Conservation (phyloP, 2,329 filamentous ascomycete genomes). For the Ascocoryne sarcoides region DNA sequence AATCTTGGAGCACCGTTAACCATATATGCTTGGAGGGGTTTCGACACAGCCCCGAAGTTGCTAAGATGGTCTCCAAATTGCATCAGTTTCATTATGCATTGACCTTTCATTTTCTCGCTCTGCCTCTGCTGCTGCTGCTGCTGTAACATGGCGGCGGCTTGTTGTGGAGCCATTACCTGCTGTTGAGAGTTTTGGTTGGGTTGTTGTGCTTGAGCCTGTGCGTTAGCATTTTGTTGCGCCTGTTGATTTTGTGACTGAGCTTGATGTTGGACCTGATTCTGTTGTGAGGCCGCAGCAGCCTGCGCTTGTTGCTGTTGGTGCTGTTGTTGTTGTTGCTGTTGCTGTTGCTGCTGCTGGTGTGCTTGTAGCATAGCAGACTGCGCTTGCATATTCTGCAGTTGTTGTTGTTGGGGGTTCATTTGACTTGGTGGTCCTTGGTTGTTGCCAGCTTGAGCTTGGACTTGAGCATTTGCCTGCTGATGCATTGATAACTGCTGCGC, state of each 20-base stretch:
- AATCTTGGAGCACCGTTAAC: conserved; percentile 13
- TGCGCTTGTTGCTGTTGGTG: conserved; percentile 37
- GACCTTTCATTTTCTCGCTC: conserved; percentile 38
- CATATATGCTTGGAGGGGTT: conserved; percentile 20
- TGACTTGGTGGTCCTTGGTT: conserved; percentile 1
- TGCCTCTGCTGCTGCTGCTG: conserved; percentile 30
- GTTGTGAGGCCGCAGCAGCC: conserved; percentile 28
- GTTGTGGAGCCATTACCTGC: conserved; percentile 30
- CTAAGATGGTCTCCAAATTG: conserved; percentile 56
- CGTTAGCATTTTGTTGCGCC: conserved; percentile 32
- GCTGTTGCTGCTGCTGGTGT: conserved; percentile 7
- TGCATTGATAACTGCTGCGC: conserved; percentile 41
- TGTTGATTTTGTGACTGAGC: conserved; percentile 37
- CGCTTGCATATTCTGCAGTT: conserved; percentile 31
- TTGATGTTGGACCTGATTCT: conserved; percentile 35
- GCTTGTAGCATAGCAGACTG: conserved; percentile 12
- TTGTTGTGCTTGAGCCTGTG: conserved; percentile 33
- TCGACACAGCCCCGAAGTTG: conserved; percentile 42
- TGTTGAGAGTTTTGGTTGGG: conserved; percentile 32
- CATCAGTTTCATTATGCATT: conserved; percentile 50
- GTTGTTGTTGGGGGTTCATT: conserved; percentile 26
- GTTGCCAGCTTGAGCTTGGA: conserved; percentile 26
- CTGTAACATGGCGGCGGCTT: conserved; percentile 26
- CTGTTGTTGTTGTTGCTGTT: conserved; percentile 32
- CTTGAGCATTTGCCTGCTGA: conserved; percentile 40